Evolutionary conservation across 805 yeast genomes (phyloP), one percentile per base, ranked within the genome.

Genomic region (Saturnispora gosingensis): DNA sequence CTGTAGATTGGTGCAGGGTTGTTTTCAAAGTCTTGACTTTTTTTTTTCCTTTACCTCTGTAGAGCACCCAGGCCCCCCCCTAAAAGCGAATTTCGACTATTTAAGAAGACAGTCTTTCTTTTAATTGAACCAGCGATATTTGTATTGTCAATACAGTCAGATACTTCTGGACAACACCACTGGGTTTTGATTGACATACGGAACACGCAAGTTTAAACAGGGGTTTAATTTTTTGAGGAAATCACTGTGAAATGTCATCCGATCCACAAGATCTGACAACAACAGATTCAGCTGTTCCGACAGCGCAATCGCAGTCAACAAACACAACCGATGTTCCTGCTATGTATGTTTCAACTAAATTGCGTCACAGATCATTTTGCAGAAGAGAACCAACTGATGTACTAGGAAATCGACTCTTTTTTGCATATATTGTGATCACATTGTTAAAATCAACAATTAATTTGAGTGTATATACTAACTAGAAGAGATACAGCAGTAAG

Each of bases 191-290:
- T 24, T 22, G 16, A 24, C 27, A 40, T 13, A 40, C 20, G 44
- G 44, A 40, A 40, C 28, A 40, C 44, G 13, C 27, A 40, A 8
- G n/a, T 40, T 5, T 40, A 9, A 38, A 38, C 13, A 16, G 22
- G 34, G 22, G 15, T 18, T 18, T 24, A 40, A 40, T 13, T 40
- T 40, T 40, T 11, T 18, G 16, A 38, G 22, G 22, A 38, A 20
- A 13, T 22, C 30, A 24, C 24, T 40, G 44, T 40, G 30, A 24
- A 40, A 40, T 40, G 44, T 40, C 44, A 22, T 24, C 44, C 30
- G 44, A 40, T 40, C 44, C 24, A 40, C 44, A 40, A 40, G 44
- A 40, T 40, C 44, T 40, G 44, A 40, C 27, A 24, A 24, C 30
- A 22, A 24, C 44, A 22, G 44, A 40, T 40, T 40, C 44, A 24